Evolutionary conservation across 192 early-diverging fungal species (phyloP), one percentile per base, ranked within the genome.

Genomic region (Coemansia sp.): DNA sequence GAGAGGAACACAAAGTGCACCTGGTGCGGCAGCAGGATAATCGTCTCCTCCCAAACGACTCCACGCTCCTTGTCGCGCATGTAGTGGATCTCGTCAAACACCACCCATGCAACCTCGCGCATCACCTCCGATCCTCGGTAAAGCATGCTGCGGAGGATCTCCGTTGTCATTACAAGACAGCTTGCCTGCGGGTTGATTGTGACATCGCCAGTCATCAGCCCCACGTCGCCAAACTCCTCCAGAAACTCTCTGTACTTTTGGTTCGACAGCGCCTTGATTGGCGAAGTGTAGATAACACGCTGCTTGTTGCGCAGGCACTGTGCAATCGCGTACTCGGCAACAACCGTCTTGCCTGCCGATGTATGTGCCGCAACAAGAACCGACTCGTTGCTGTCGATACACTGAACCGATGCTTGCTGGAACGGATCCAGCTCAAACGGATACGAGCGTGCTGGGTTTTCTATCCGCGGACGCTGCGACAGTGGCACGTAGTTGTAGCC

Each of bases 61-160:
- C 97, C 97, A 67, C 97, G 93, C 49, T 91, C 94, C 91, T 90
- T 90, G 78, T 98, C 95, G 58, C 95, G 81, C 97, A 99, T 97
- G 75, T 99, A 99, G 79, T 98, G 97, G 60, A 99, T 93, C 86
- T 99, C 97, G 72, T 99, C 97, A 81, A 95, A 99, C 35, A 99
- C 87, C 35, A 99, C 94, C 95, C 95, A 99, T 2, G 94, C 90
- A 2, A 99, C 94, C 81, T 99, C 97, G 53, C 96, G 88, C 88
- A 98, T 92, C 52, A 99, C 86, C 69, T 98, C 95, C 21, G 91
- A 93, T 16, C 97, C 97, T 49, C 95, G 89, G 80, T 99, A 99
- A 24, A 99, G 86, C 97, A 99, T 99, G 46, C 89, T 91, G 33
- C 97, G 86, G 57, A 99, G 79, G 92, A 99, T 99, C 84, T 99